Evolutionary conservation across 2,329 filamentous ascomycete genomes (phyloP), one percentile per base, ranked within the genome.

Genomic region (Aspergillus sojae): DNA sequence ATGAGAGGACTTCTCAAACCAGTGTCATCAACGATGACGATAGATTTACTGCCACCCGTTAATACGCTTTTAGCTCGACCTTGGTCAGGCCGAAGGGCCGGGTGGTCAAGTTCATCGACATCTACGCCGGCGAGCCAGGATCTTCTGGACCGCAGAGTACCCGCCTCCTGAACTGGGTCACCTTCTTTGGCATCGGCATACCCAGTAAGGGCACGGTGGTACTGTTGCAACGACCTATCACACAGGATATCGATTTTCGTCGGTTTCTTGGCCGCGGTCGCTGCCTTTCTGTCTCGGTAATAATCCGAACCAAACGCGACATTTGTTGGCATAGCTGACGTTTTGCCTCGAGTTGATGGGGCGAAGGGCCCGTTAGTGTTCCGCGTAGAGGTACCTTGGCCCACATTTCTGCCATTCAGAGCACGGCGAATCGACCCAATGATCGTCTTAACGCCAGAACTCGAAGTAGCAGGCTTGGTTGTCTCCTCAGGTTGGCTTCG

Each of bases 361-460:
- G 71, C 74, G 62, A 69, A 70, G 57, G 70, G 74, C 48, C 72
- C 75, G 28, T 76, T 77, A 46, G 73, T 72, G 21, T 75, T 74
- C 23, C 78, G 76, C 19, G 77, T 75, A 57, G 75, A 67, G 32
- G 68, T 66, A 50, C 70, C 72, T 19, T 73, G 71, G 5, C 69
- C 73, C 28, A 77, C 75, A 57, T 83, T 80, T 60, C 81, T 81
- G 16, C 84, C 92, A 74, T 92, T 92, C 56, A 97, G 78, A 6
- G 90, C 94, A 66, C 93, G 88, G 21, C 93, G 90, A 43, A 98
- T 91, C 66, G 91, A 94, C 7, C 93, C 91, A 57, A 99, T 85
- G 0, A 98, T 85, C 70, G 89, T 95, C 77, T 90, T 94, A 84
- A 97, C 92, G 3, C 91, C 92, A 36, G 91, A 90, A 28, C 70